Percentiles rank a stretch among this genome's conserved stretches.
Evolutionary conservation across 352 stramenopile species (phyloP).

Genomic region (Globisporangium solare): DNA sequence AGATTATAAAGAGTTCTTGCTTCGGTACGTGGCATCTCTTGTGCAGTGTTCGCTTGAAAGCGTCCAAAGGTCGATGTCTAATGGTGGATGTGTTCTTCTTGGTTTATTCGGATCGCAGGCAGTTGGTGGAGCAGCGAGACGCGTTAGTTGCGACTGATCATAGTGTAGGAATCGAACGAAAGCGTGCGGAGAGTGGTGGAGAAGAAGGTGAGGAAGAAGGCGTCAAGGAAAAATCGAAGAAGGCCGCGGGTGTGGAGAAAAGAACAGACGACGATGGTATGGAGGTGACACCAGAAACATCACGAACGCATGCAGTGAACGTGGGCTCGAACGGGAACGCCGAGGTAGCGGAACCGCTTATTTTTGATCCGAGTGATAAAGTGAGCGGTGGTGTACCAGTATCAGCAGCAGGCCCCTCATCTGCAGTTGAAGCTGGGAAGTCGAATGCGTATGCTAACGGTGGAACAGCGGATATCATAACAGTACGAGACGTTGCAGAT

Average conservation of each 20-base stretch:
- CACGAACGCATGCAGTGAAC: not conserved
- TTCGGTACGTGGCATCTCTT: conserved; percentile 36
- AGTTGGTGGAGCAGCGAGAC: conserved; percentile 57
- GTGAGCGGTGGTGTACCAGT: not conserved
- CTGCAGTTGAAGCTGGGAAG: not conserved
- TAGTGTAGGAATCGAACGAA: conserved; percentile 19
- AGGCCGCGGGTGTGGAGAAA: not conserved
- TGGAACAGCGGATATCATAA: not conserved
- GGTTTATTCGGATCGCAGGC: conserved; percentile 22
- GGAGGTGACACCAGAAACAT: not conserved
- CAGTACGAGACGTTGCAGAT: not conserved
- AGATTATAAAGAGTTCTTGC: conserved; percentile 66
- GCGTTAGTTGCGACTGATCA: conserved; percentile 24
- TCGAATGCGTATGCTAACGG: conserved; percentile 6
- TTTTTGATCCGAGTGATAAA: not conserved
- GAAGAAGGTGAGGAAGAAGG: conserved; percentile 7
- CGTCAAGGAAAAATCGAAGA: not conserved
- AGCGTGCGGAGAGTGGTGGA: conserved; percentile 7
- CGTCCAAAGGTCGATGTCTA: no score
- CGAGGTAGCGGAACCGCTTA: not conserved
- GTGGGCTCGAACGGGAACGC: conserved; percentile 4
- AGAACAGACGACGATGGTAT: not conserved
- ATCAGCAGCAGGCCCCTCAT: not conserved
- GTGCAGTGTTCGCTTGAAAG: not conserved
- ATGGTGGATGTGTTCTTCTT: not conserved